These are phyloP conservation scores for Chionographis japonica DNA, from an alignment of 106 monocot genomes.

Conservation along the genomic window DNA sequence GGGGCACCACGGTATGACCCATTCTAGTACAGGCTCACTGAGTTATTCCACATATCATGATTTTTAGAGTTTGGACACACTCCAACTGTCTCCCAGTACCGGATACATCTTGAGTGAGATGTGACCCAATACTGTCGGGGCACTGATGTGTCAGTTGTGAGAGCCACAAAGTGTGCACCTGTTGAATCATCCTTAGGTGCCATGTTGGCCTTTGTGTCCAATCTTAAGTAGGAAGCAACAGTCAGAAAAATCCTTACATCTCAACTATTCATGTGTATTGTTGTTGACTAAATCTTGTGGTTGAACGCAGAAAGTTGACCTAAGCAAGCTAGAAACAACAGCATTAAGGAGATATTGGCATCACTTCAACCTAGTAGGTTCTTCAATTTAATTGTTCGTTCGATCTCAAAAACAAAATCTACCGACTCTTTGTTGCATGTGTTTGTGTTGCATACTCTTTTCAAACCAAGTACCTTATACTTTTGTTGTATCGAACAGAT, in stretches of 20 bases:
- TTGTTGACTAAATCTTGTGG: constrained; percentile 3
- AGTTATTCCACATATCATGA: too few species aligned
- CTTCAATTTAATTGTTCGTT: not conserved
- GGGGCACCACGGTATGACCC: constrained; percentile 35
- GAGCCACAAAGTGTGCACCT: too few species aligned
- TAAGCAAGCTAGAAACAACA: constrained; percentile 76
- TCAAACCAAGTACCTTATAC: not conserved
- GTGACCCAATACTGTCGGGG: too few species aligned
- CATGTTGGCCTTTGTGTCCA: too few species aligned
- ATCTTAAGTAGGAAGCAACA: not conserved
- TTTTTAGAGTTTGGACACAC: too few species aligned
- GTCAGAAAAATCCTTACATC: not conserved
- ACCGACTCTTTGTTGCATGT: not conserved
- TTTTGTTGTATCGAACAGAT: constrained; percentile 17
- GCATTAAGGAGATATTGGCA: constrained; percentile 76
- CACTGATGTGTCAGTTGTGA: too few species aligned
- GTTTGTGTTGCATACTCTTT: not conserved
- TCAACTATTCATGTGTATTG: not conserved
- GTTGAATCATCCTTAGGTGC: too few species aligned
- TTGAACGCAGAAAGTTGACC: constrained; percentile 58
- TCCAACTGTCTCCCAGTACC: too few species aligned
- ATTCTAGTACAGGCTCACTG: not conserved
- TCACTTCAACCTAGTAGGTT: constrained; percentile 75
- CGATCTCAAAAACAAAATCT: not conserved
- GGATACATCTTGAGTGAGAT: too few species aligned